phyloP scores from a whole-genome alignment of 1,284 basidiomycete species.

The Uromyces viciae-fabae region DNA sequence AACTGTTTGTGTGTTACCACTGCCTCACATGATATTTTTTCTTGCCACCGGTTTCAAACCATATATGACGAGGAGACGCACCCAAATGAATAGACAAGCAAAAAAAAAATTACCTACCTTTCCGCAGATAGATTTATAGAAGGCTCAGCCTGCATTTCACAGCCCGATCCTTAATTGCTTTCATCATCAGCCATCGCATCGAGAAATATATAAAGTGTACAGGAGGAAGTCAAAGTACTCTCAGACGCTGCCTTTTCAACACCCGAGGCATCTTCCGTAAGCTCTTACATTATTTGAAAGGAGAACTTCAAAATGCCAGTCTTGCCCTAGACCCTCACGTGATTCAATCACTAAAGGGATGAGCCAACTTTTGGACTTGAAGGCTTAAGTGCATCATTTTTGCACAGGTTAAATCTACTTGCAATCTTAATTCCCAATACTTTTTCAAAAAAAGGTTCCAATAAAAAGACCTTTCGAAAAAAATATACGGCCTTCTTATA shows the following conservation, averaged over 20 bases:
- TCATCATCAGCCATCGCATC: background rate
- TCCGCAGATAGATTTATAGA: too few relatives aligned
- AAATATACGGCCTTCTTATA: too few relatives aligned
- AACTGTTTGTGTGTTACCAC: background rate
- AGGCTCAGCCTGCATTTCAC: too few relatives aligned
- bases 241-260: background rate
- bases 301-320: background rate
- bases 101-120: background rate
- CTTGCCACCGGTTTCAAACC: background rate
- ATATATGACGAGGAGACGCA: background rate
- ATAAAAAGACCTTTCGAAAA: too few relatives aligned
- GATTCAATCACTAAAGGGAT: too few relatives aligned
- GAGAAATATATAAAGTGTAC: background rate
- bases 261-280: conserved; percentile 1
- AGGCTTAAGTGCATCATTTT: too few relatives aligned
- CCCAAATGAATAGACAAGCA: background rate
- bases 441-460: background rate
- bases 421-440: background rate
- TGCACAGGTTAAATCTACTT: background rate
- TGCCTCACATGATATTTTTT: background rate
- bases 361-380: too few relatives aligned
- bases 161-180: background rate
- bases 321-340: background rate
- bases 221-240: background rate
- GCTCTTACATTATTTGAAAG: background rate